Evolutionary conservation across 2,329 filamentous ascomycete genomes (phyloP), one percentile per base, ranked within the genome.

Genomic region (Ascochyta pisi): DNA sequence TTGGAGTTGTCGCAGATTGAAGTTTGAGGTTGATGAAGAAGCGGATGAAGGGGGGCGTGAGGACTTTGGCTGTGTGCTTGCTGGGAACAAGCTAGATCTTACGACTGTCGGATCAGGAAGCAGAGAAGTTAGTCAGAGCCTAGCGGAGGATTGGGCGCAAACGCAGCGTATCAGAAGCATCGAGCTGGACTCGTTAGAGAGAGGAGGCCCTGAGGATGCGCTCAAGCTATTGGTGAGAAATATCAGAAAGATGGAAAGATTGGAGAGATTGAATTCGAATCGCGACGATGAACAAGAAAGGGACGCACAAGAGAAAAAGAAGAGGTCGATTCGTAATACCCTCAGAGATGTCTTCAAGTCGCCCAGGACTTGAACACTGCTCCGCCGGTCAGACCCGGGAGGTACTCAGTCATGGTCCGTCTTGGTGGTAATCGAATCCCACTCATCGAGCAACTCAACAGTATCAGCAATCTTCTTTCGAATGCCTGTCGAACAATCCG

Each of bases 361-460:
- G 6, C 23, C 41, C 6, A 26, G 16, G 6, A 7, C 41, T 3
- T 45, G 35, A 44, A 35, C 8, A 16, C 8, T 35, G 3, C 16
- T 22, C 6, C 7, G 12, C 6, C n/a, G 5, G 22, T 13, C 15
- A 22, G 6, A n/a, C 4, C n/a, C 8, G 22, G 16, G 4, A n/a
- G 37, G 8, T 7, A 10, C 7, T 46, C 26, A 63, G 26, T 58
- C 47, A 52, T 69, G 60, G 42, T 68, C 56, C 7, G 67, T 69
- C 15, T 46, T 53, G 22, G 49, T 61, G 0, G 46, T 57, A 29
- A 68, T 53, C 1, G 74, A 68, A 49, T 68, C 70, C 77, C 77
- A 79, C 39, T 46, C 51, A 12, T 69, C 65, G 33, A 84, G 57
- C 3, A 64, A 40, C 22, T 34, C 47, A 19, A 58, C 15, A 1